A percentile compares a stretch with the other conserved stretches of the same genome.
phyloP scores from a whole-genome alignment of 805 yeast genomes.

The Lipomyces lipofer region DNA sequence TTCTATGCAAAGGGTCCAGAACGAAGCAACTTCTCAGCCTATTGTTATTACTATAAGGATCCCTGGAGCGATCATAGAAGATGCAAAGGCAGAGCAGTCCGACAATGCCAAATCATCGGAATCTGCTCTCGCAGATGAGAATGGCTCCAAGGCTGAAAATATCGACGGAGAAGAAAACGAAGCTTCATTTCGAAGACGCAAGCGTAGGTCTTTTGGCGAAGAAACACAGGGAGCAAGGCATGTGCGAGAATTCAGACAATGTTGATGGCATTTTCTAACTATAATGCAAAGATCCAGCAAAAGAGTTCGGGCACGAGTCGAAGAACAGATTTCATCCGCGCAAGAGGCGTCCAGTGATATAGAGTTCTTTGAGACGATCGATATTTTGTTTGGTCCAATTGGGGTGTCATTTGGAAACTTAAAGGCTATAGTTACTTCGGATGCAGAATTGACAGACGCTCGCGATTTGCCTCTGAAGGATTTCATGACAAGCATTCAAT shows the following conservation, averaged over 20 bases:
- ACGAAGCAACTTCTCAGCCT: constrained; percentile 1
- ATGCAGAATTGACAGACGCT: not conserved
- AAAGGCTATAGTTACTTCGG: not conserved
- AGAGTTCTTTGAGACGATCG: constrained; percentile 20
- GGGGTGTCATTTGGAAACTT: constrained; percentile 9
- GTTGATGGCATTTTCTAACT: too few relatives aligned
- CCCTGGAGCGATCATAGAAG: too few relatives aligned
- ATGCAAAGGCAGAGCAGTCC: not conserved
- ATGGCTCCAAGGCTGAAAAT: not conserved
- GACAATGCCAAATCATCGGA: not conserved
- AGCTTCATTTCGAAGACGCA: constrained; percentile 4
- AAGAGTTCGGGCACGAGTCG: constrained; percentile 36
- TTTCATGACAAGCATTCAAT: constrained; percentile 8
- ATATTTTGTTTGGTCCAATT: constrained; percentile 11
- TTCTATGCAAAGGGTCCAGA: not conserved
- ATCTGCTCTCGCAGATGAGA: not conserved
- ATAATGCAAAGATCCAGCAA: constrained; percentile 28
- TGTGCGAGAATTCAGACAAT: too few relatives aligned
- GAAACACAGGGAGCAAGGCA: constrained; percentile 16
- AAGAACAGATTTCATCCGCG: constrained; percentile 29
- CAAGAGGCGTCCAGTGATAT: constrained; percentile 21
- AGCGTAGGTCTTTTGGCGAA: constrained; percentile 19
- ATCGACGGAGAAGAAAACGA: not conserved
- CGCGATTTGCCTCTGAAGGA: constrained; percentile 16
- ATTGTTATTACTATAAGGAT: constrained; percentile 5